A percentile compares a stretch with the other conserved stretches of the same genome.
phyloP scores from a whole-genome alignment of 768 basidiomycete genomes.

The Termitomyces sp. region DNA sequence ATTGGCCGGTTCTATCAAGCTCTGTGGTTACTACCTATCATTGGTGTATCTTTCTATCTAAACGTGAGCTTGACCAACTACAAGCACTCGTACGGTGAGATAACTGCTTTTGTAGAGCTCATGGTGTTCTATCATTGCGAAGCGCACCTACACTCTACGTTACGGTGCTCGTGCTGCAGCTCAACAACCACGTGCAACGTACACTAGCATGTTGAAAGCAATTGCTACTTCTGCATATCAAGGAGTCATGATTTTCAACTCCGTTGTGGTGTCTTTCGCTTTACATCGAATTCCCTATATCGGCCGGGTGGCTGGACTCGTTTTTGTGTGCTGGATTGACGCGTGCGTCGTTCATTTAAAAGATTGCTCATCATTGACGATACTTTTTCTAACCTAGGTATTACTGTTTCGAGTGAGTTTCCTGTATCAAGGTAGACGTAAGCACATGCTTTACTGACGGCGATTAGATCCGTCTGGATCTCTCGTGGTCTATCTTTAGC shows the following conservation, averaged over 20 bases:
- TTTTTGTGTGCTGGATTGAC: constrained; percentile 84
- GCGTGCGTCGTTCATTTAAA: constrained; percentile 51
- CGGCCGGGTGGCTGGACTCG: constrained; percentile 58
- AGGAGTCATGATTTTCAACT: constrained; percentile 77
- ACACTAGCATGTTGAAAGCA: constrained; percentile 66
- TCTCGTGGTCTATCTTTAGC: constrained; percentile 69
- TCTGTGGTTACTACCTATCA: constrained; percentile 77
- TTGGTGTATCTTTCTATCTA: constrained; percentile 73
- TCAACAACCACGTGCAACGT: constrained; percentile 40
- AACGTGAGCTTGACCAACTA: constrained; percentile 54
- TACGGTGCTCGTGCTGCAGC: constrained; percentile 58
- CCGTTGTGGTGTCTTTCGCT: constrained; percentile 62
- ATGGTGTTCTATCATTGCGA: constrained; percentile 77
- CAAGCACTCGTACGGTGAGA: neutral
- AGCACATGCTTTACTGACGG: constrained; percentile 7
- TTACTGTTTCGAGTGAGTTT: constrained; percentile 82
- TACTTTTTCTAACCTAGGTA: constrained; percentile 46
- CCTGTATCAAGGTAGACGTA: neutral
- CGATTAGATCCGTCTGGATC: constrained; percentile 70
- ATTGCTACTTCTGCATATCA: constrained; percentile 82
- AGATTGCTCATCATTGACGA: neutral
- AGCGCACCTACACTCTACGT: constrained; percentile 67
- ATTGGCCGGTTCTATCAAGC: constrained; percentile 74
- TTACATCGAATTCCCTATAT: constrained; percentile 61
- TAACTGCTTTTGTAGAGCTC: constrained; percentile 45